Conservation (phyloP, 768 basidiomycete species). For the Podaxis carcinomalis region DNA sequence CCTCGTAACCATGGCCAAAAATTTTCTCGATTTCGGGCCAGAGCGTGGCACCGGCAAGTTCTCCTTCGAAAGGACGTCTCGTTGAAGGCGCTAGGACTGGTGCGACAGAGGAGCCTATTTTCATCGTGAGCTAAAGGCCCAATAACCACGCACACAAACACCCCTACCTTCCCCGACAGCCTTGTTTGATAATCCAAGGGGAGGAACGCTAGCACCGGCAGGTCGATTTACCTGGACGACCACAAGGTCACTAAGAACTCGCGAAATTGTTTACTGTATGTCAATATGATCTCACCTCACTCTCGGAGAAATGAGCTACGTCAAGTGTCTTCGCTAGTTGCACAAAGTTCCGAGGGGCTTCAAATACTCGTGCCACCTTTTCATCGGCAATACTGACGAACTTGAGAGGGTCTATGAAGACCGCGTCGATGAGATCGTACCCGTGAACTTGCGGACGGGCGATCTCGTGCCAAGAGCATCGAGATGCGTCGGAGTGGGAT, state of each 20-base stretch:
- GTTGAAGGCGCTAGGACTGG: slow-evolving; percentile 23
- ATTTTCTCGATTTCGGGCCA: slow-evolving; percentile 98
- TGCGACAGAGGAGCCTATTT: slow-evolving; percentile 17
- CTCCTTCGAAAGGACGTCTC: slow-evolving; percentile 82
- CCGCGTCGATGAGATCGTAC: slow-evolving; percentile 82
- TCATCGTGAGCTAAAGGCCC: neutral
- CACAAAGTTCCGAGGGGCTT: slow-evolving; percentile 82
- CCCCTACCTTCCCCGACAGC: slow-evolving; percentile 66
- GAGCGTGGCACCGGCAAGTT: slow-evolving; percentile 79
- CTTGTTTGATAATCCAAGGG: slow-evolving; percentile 92
- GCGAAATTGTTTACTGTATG: neutral
- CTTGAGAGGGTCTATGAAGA: slow-evolving; percentile 68
- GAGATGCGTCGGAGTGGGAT: slow-evolving; percentile 2
- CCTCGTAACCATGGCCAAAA: slow-evolving; percentile 98
- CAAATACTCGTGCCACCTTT: slow-evolving; percentile 92
- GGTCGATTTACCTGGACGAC: slow-evolving; percentile 54
- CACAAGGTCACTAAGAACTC: slow-evolving; percentile 2
- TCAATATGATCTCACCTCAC: slow-evolving; percentile 37
- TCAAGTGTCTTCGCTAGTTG: slow-evolving; percentile 49
- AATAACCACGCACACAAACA: neutral
- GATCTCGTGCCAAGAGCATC: slow-evolving; percentile 73
- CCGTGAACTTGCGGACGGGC: slow-evolving; percentile 95
- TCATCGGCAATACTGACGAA: slow-evolving; percentile 95
- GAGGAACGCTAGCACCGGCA: slow-evolving; percentile 83
- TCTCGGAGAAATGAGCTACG: slow-evolving; percentile 42